Base-by-base conservation (phyloP, 2,329 filamentous ascomycete genomes). In the Exophiala sp. region DNA sequence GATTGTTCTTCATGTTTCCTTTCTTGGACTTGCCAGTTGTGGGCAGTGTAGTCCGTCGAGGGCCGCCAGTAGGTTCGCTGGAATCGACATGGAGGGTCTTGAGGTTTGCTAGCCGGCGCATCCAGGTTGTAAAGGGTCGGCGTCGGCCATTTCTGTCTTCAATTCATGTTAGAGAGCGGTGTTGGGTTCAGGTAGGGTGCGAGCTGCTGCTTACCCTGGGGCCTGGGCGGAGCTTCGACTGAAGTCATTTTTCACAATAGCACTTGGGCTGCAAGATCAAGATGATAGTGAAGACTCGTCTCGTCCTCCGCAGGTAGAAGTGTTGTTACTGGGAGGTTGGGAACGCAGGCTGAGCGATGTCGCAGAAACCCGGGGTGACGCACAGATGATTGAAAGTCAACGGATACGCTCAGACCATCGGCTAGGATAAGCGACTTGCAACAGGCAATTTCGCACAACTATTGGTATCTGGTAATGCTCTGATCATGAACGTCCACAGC, bases 51-150 rank as follows among this genome's bases (percentile, higher is more conserved):
- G 60, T 39, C 65, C 65, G 60, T 52, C 54, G 51, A 29, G 54
- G 14, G 14, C 48, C 44, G 29, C 41, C 33, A 35, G 34, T 67
- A 59, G 58, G 65, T 34, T 50, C 58, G 68, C 69, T 50, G 12
- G 77, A 71, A 56, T 83, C 79, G 59, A 81, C 83, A 32, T 85
- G 87, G 3, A 85, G 85, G 52, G 76, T 79, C 71, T 95, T 96
- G 73, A 96, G 86, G 69, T 87, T 92, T 58, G 91, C 86, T 53
- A 97, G 82, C 67, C 91, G 91, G 78, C 91, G 95, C 78, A 99
- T 90, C 88, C 92, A 95, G 63, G 86, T 89, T 43, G 91, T 83
- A 69, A 97, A 97, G 20, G 91, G 92, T 60, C 89, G 85, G 64
- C 91, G 86, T 62, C 90, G 87, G 64, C 81, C 82, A 66, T 85